Evolutionary conservation across 805 yeast genomes (phyloP).

Genomic region (Lachancea quebecensis): DNA sequence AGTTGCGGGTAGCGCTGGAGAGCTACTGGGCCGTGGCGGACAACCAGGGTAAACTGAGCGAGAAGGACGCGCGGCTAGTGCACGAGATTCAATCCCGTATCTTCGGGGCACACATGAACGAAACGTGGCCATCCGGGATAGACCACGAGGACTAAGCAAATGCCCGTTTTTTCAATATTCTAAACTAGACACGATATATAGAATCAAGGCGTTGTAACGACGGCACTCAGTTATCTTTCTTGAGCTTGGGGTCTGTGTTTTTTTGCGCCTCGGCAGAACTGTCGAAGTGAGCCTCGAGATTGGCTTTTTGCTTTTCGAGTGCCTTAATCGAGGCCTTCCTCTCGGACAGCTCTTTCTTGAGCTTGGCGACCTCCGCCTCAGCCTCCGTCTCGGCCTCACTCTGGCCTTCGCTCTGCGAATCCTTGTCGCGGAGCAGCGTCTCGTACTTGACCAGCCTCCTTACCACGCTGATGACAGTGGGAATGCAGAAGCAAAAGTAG

Average conservation of each 20-base stretch:
- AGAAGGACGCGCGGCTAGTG: constrained; percentile 39
- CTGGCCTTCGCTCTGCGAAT: constrained; percentile 12
- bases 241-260: constrained; percentile 7
- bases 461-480: constrained; percentile 46
- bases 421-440: constrained; percentile 25
- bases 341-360: constrained; percentile 32
- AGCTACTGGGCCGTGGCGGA: constrained; percentile 45
- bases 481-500: constrained; percentile 47
- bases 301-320: constrained; percentile 44
- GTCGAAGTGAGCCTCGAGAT: constrained; percentile 45
- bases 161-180: background rate
- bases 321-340: constrained; percentile 42
- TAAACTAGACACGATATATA: background rate
- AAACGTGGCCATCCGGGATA: constrained; percentile 57
- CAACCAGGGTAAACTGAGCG: constrained; percentile 30
- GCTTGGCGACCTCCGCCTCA: constrained; percentile 30
- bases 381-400: constrained; percentile 4
- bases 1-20: constrained; percentile 54
- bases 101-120: constrained; percentile 52
- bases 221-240: constrained; percentile 23
- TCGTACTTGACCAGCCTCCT: constrained; percentile 45
- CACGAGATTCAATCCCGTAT: constrained; percentile 37
- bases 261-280: constrained; percentile 26
- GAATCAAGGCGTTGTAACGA: background rate
- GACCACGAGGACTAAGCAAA: constrained; percentile 1